These are phyloP conservation scores for Candida sanyaensis DNA, from an alignment of 1,139 yeast genomes.

Conservation along the genomic window DNA sequence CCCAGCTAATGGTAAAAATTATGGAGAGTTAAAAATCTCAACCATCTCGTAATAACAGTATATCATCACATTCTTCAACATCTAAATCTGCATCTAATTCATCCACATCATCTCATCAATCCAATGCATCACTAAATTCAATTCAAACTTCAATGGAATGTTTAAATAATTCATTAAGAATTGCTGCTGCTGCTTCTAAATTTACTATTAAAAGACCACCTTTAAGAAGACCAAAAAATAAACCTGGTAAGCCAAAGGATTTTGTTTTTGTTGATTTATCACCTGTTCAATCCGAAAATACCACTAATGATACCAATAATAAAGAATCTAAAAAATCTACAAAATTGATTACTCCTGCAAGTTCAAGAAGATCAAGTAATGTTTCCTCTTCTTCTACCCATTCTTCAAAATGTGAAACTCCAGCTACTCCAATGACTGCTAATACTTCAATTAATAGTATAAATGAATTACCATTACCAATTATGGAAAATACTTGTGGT, in stretches of 20 bases:
- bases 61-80: constrained; percentile 15
- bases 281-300: constrained; percentile 44
- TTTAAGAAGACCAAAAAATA: constrained; percentile 51
- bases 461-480: not conserved
- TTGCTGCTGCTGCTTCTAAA: constrained; percentile 32
- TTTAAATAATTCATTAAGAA: constrained; percentile 46
- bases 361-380: constrained; percentile 3
- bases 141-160: constrained; percentile 34
- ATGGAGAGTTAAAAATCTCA: constrained; percentile 46
- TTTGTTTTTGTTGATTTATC: constrained; percentile 58
- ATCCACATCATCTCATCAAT: not conserved
- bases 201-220: constrained; percentile 46
- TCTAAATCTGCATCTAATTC: too few relatives aligned
- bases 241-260: constrained; percentile 54
- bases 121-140: constrained; percentile 1
- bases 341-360: constrained; percentile 1
- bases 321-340: constrained; percentile 4
- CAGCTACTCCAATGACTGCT: constrained; percentile 10
- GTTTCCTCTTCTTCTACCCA: not conserved
- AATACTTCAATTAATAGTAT: constrained; percentile 4
- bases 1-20: constrained; percentile 51
- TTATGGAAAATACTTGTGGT: constrained; percentile 2
- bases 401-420: constrained; percentile 2
- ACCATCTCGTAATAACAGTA: constrained; percentile 16
- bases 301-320: constrained; percentile 8